phyloP scores from a whole-genome alignment of 2,329 filamentous ascomycete species.

The Huntiella bhutanensis region DNA sequence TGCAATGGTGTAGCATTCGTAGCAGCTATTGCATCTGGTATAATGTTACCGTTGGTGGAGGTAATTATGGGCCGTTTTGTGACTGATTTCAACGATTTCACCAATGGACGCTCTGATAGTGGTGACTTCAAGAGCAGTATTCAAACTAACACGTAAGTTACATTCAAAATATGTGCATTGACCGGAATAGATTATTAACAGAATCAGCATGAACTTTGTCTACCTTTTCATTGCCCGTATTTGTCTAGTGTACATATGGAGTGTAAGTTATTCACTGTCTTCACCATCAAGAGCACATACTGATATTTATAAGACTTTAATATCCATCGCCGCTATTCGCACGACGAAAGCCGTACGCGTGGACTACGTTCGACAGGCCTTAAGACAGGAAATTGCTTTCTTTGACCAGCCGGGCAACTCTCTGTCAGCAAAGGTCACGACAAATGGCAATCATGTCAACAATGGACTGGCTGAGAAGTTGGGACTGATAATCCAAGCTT shows the following conservation, averaged over 20 bases:
- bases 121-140: slow-evolving; percentile 31
- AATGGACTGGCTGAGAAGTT: slow-evolving; percentile 28
- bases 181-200: not conserved
- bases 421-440: slow-evolving; percentile 27
- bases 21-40: slow-evolving; percentile 21
- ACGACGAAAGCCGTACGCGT: slow-evolving; percentile 21
- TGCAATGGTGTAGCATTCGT: slow-evolving; percentile 20
- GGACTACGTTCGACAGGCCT: slow-evolving; percentile 20
- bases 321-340: slow-evolving; percentile 22
- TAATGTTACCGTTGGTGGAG: slow-evolving; percentile 34
- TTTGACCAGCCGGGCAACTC: slow-evolving; percentile 30
- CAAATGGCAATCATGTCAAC: slow-evolving; percentile 27
- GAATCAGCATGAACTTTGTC: slow-evolving; percentile 27
- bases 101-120: slow-evolving; percentile 23
- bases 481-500: slow-evolving; percentile 22
- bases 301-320: slow-evolving; percentile 16
- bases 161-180: not conserved
- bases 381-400: slow-evolving; percentile 34
- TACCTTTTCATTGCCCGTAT: slow-evolving; percentile 39
- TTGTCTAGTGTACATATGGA: slow-evolving; percentile 32
- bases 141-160: slow-evolving; percentile 24
- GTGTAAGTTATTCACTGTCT: slow-evolving; percentile 19
- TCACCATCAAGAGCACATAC: not conserved
- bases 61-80: slow-evolving; percentile 37
- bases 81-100: slow-evolving; percentile 37